A percentile compares a stretch with the other conserved stretches of the same genome.
phyloP scores from a whole-genome alignment of 108 stramenopile species.

The Cyclotella atomus region DNA sequence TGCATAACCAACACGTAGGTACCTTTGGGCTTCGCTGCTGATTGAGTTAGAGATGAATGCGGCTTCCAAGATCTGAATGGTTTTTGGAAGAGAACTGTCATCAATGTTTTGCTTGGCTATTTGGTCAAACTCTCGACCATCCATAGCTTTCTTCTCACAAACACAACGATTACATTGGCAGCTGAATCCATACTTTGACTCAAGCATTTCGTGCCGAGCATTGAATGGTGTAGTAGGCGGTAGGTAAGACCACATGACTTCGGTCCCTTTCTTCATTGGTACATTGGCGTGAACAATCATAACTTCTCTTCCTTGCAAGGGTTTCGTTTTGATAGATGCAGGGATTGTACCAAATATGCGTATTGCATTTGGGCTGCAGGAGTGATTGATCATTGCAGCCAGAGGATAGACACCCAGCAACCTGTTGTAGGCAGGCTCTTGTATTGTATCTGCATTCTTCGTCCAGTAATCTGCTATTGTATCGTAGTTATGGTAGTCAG shows the following conservation, averaged over 20 bases:
- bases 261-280: constrained; percentile 56
- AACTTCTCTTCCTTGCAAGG: constrained; percentile 35
- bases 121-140: constrained; percentile 8
- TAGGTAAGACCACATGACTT: constrained; percentile 82
- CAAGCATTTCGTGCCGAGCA: constrained; percentile 45
- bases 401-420: constrained; percentile 79
- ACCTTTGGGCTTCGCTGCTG: constrained; percentile 50
- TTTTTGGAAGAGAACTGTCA: neutral
- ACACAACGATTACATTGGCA: constrained; percentile 69
- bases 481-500: constrained; percentile 73
- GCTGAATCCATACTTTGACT: constrained; percentile 58
- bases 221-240: constrained; percentile 60
- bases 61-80: constrained; percentile 32
- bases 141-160: constrained; percentile 35
- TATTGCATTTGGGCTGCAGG: constrained; percentile 75
- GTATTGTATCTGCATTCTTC: constrained; percentile 1
- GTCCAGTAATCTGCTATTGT: constrained; percentile 45
- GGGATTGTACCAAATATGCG: constrained; percentile 58
- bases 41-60: constrained; percentile 19
- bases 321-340: neutral
- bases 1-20: constrained; percentile 53
- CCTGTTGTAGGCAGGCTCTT: constrained; percentile 29
- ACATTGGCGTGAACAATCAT: constrained; percentile 76
- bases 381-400: constrained; percentile 88
- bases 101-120: neutral